phyloP scores from a whole-genome alignment of 2,329 filamentous ascomycete genomes.

The Tolypocladium ovalisporum region DNA sequence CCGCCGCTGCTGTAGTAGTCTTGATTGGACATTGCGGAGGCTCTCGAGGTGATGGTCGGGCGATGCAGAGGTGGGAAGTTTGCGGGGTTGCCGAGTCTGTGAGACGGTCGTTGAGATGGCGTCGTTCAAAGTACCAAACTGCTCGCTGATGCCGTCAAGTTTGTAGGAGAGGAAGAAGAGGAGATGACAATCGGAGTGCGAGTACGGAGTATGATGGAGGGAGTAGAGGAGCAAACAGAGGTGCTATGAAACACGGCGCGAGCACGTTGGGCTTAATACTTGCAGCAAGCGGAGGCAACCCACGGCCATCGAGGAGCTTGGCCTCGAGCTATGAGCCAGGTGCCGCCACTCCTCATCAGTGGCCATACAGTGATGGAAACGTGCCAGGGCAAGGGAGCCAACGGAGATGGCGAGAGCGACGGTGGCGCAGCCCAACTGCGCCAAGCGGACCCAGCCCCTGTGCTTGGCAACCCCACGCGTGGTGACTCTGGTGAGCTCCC shows the following conservation, averaged over 20 bases:
- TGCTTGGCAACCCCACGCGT: too few relatives aligned
- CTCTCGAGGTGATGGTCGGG: neutral
- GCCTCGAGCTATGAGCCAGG: neutral
- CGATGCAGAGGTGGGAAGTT: neutral
- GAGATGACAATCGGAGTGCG: neutral
- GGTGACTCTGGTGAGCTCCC: too few relatives aligned
- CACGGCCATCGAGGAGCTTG: neutral
- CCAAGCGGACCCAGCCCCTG: neutral
- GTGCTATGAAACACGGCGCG: neutral
- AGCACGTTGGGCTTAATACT: neutral
- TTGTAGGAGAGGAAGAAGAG: neutral
- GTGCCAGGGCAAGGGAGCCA: neutral
- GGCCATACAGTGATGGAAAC: neutral
- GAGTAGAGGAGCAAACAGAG: neutral
- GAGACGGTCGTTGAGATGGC: neutral
- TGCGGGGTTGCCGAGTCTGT: neutral
- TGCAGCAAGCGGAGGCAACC: neutral
- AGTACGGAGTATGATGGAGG: too few relatives aligned
- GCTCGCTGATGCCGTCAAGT: neutral
- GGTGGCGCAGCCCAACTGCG: neutral
- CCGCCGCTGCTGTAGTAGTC: constrained; percentile 23
- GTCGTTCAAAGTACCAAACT: neutral
- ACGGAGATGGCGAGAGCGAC: neutral
- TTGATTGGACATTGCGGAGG: constrained; percentile 23
- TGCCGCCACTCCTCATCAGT: neutral